Base-by-base conservation (phyloP, 345 rosid species). In the Streptanthus diversifolius region DNA sequence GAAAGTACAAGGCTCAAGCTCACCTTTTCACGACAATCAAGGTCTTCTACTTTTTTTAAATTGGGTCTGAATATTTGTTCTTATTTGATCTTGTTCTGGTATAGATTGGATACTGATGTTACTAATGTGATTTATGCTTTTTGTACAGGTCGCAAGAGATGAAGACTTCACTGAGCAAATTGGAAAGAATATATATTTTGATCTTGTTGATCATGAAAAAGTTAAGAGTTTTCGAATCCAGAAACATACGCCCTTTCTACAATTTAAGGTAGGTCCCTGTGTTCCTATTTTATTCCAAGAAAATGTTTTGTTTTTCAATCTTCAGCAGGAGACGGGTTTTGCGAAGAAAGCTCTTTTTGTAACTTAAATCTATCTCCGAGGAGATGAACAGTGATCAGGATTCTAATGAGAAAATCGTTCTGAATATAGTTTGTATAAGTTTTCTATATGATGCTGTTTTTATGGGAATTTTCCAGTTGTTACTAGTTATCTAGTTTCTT, bases 201-300 rank as follows among this genome's bases (percentile, higher is more conserved):
- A 95, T 75, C 97, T 95, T 65, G 97, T 95, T 74, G 96, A 95
- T 83, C 97, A 95, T 81, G 97, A 90, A 66, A 95, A 91, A 85
- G 96, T 95, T 62, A 84, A 82, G 32, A 95, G 90, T 77, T 95
- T 95, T 63, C 97, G 96, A 43, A 82, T 95, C 65, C 96, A 89
- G 80, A 91, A 95, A 73, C 97, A 91, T 70, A 85, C 80, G 3
- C 84, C 87, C 10, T 95, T 95, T 77, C 80, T 15, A 75, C 74
- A 67, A 65, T 91, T 93, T 69, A 95, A 95, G 99, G 99, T 93
- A 76, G 61, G 45, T 25, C 33, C 45, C 17, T 39, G 37, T 64
- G 36, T 76, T 47, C 64, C 36, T 15, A 51, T 32, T 40, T 30
- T 22, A 4, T 40, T 68, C 47, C 29, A 32, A 36, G 30, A 27